Evolutionary conservation across 495 filamentous ascomycete species (phyloP).

Genomic region (Penicillium macrosclerotiorum): DNA sequence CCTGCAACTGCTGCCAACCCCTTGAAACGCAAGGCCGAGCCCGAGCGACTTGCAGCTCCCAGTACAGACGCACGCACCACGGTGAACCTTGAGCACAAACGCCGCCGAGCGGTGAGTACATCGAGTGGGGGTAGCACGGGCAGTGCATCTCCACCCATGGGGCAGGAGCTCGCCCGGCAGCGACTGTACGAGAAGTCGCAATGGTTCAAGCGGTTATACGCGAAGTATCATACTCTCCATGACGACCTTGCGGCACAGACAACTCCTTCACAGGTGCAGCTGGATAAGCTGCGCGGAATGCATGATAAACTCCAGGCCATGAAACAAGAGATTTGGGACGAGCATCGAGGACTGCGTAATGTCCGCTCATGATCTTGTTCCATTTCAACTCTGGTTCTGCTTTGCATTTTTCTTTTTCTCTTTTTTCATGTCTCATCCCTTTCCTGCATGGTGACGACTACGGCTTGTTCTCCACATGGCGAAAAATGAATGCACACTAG

Average conservation of each 20-base stretch:
- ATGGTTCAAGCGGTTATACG: constrained; percentile 61
- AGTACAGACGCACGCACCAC: constrained; percentile 27
- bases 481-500: neutral
- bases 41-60: constrained; percentile 29
- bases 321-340: constrained; percentile 67
- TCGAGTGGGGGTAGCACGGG: constrained; percentile 47
- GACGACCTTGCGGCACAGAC: constrained; percentile 50
- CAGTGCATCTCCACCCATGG: constrained; percentile 46
- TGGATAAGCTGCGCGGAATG: constrained; percentile 59
- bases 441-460: constrained; percentile 17
- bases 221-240: constrained; percentile 62
- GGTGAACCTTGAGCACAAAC: constrained; percentile 43
- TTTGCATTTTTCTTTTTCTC: constrained; percentile 7
- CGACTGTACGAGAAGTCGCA: constrained; percentile 54
- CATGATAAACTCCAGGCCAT: constrained; percentile 56
- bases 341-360: constrained; percentile 32
- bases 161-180: constrained; percentile 37
- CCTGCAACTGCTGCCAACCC: constrained; percentile 26
- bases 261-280: constrained; percentile 53
- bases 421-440: constrained; percentile 1
- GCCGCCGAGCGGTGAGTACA: constrained; percentile 43
- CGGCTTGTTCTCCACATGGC: neutral
- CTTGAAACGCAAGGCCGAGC: constrained; percentile 49
- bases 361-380: constrained; percentile 15
- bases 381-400: constrained; percentile 3